Base-by-base conservation (phyloP, 306 rosid species). In the Canavalia ensiformis region DNA sequence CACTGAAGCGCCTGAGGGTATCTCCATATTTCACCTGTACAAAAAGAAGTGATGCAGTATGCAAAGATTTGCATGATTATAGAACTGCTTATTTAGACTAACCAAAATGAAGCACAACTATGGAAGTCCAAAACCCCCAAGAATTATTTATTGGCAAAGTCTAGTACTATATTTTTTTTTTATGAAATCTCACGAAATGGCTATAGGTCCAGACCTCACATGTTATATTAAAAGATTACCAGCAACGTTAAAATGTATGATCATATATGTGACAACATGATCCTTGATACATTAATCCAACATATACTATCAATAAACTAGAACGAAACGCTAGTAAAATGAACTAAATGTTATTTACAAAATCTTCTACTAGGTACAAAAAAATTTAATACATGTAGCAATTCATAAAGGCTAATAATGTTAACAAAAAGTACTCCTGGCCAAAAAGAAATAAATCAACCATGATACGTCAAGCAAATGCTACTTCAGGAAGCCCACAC, bases 1-100 rank as follows among this genome's bases (percentile, higher is more conserved):
- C 98, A 83, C 54, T 89, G 77, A 96, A 92, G 42, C 99, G 99
- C 89, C 98, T 82, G 42, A 96, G 94, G 12, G 86, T 85, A 52
- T 92, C 91, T 63, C 86, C 97, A 88, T 86, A 82, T 47, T 90
- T 89, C 37, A 87, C 97, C 98, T 96, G 84, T 18, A 68, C 25
- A 55, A 8, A 6, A 64, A 67, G 31, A 82, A 82, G 63, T 33
- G 45, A 46, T 35, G 72, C 42, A 45, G 65, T n/a, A 60, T 42
- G n/a, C 44, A 67, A 71, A 45, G 5, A 52, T 28, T 18, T 42
- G 30, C 59, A 66, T 28, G 33, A 50, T 41, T 33, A 67, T 18
- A 72, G 25, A 70, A 54, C 56, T 2, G 13, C 25, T 39, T 65
- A 29, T 63, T 18, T 49, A 79, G 59, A 68, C 72, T 56, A 8